Percentiles rank a stretch among this genome's conserved stretches.
Conservation (phyloP, 257 asterid genomes). For the Solanum etuberosum region DNA sequence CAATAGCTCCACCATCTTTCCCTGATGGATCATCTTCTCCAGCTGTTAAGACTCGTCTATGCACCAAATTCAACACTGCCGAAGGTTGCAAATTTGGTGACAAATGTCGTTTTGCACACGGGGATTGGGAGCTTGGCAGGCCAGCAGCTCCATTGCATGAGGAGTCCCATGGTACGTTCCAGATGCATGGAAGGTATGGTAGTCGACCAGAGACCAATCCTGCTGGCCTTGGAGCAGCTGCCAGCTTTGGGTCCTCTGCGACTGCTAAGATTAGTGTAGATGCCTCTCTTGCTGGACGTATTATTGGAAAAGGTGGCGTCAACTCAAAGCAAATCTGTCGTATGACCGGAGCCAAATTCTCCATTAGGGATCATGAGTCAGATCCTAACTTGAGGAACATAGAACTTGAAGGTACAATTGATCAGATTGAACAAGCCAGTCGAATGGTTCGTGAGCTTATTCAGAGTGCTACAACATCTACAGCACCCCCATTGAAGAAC, state of each 20-base stretch:
- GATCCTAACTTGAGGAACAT: conserved; percentile 56
- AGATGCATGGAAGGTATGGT: conserved; percentile 36
- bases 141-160: conserved; percentile 37
- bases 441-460: conserved; percentile 75
- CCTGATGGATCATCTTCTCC: conserved; percentile 46
- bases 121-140: conserved; percentile 69
- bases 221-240: conserved; percentile 27
- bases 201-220: conserved; percentile 34
- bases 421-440: conserved; percentile 73
- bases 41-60: conserved; percentile 55
- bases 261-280: conserved; percentile 80
- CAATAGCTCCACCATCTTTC: conserved; percentile 36
- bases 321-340: conserved; percentile 74
- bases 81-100: conserved; percentile 83
- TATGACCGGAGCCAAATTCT: conserved; percentile 55
- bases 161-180: conserved; percentile 37
- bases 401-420: conserved; percentile 69
- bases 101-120: conserved; percentile 66
- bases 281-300: conserved; percentile 60
- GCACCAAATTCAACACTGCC: conserved; percentile 50
- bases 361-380: conserved; percentile 57
- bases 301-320: conserved; percentile 67
- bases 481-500: conserved; percentile 27
- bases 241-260: conserved; percentile 61
- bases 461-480: conserved; percentile 26